Evolutionary conservation across 169 alveolate genomes (phyloP).

Genomic region (Eimeria praecox): DNA sequence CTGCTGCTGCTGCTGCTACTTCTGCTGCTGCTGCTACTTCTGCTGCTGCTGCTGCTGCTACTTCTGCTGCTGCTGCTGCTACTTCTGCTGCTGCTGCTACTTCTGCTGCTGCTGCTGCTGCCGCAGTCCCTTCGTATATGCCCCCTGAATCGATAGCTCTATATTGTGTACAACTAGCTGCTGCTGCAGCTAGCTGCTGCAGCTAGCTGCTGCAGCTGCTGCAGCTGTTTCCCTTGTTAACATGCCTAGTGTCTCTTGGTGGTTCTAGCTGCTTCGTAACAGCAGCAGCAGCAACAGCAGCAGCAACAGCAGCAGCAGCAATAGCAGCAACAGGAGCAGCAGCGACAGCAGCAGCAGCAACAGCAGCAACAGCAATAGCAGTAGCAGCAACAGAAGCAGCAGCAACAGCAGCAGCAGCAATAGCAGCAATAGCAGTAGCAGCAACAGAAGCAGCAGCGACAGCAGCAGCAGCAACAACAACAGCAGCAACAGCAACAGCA

Average conservation of each 20-base stretch:
- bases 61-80: too few relatives aligned
- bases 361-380: neutral
- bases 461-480: neutral
- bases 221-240: neutral
- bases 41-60: too few relatives aligned
- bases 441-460: neutral
- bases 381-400: neutral
- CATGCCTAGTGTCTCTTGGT: too few relatives aligned
- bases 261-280: too few relatives aligned
- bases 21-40: too few relatives aligned
- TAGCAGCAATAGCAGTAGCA: neutral
- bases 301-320: conserved; percentile 36
- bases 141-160: too few relatives aligned
- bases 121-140: too few relatives aligned
- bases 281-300: conserved; percentile 64
- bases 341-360: too few relatives aligned
- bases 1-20: too few relatives aligned
- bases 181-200: conserved; percentile 12
- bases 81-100: too few relatives aligned
- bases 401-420: neutral
- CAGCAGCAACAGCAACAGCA: neutral
- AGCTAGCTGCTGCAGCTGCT: conserved; percentile 26
- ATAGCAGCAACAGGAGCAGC: too few relatives aligned
- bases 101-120: too few relatives aligned
- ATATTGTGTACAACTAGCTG: neutral